Evolutionary conservation across 192 early-diverging fungal genomes (phyloP).

Genomic region (Neocallimastix lanati): DNA sequence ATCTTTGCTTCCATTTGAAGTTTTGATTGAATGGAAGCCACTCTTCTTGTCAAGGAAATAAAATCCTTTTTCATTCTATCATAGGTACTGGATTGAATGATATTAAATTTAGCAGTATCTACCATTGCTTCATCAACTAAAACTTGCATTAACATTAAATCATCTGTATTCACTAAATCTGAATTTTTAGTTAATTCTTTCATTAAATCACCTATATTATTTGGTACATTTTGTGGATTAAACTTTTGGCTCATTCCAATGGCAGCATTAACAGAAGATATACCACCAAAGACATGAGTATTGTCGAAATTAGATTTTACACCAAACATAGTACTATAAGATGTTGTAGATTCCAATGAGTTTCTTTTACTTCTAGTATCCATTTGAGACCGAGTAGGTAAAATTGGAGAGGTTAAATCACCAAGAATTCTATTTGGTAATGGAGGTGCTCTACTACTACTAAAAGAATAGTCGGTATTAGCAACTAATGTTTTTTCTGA

Average conservation of each 20-base stretch:
- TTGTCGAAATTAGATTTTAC: background rate
- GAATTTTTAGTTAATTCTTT: background rate
- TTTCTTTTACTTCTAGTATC: background rate
- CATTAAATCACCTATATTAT: background rate
- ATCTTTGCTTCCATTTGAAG: conserved; percentile 18
- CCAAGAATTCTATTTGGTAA: background rate
- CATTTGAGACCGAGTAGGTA: background rate
- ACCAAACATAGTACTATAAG: background rate
- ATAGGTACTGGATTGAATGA: conserved; percentile 13
- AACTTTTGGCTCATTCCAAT: background rate
- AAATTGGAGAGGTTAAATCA: background rate
- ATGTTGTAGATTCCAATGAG: background rate
- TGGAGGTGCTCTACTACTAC: too few species aligned
- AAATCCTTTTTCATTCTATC: conserved; percentile 16
- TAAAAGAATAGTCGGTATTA: too few species aligned
- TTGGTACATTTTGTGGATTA: background rate
- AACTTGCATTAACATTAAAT: conserved; percentile 6
- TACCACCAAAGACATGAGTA: background rate
- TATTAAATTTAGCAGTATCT: conserved; percentile 11
- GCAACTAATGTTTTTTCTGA: background rate
- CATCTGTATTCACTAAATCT: background rate
- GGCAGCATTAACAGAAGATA: background rate
- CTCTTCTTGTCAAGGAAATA: conserved; percentile 2
- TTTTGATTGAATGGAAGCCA: conserved; percentile 14
- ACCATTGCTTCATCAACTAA: conserved; percentile 12